Base-by-base conservation (phyloP, 1,284 basidiomycete genomes). In the Tilletia walkeri region DNA sequence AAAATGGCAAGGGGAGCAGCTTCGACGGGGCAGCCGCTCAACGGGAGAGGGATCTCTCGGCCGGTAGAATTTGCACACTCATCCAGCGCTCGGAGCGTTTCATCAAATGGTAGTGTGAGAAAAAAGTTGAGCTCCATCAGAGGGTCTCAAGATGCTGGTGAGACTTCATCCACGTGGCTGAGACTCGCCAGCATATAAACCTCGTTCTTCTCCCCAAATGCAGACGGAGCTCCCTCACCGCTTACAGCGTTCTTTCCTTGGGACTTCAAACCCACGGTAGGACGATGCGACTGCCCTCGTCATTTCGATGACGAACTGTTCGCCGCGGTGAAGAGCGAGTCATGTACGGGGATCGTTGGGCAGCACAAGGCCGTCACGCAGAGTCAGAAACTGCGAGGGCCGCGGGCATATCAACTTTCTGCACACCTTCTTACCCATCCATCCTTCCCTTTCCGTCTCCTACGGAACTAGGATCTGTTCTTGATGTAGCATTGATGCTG, bases 361-460 rank as follows among this genome's bases (percentile, higher is more conserved):
- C 59, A 63, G 59, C 59, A 63, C 36, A 9, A 63, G 18, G 59
- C 20, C 59, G 59, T 63, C 59, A 63, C 34, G 36, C 36, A 53
- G 59, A 38, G 6, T 38, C 36, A 63, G 34, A 63, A 63, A n/a
- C 59, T 63, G 59, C 34, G 38, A 63, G 59, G 59, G 36, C 59
- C 59, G 16, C 18, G 59, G 38, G 59, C 59, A 63, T 63, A 63
- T 63, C 59, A 63, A 41, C 59, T 63, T 63, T 63, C 59, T 36
- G 36, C 36, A 63, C 59, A 63, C 30, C 59, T 56, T 14, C 56
- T 61, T 20, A 14, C 9, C 24, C 16, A 6, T 34, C 36, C 56
- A 20, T 38, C 41, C 41, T 45, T 14, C 41, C 41, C 41, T 45
- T 45, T 30, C 24, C 24, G 24, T 30, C 41, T 45, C 41, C 41